Percentiles rank a stretch among this genome's conserved stretches.
These are phyloP conservation scores for Euphorbia corollata DNA, from an alignment of 441 rosid genomes.

Conservation along the genomic window DNA sequence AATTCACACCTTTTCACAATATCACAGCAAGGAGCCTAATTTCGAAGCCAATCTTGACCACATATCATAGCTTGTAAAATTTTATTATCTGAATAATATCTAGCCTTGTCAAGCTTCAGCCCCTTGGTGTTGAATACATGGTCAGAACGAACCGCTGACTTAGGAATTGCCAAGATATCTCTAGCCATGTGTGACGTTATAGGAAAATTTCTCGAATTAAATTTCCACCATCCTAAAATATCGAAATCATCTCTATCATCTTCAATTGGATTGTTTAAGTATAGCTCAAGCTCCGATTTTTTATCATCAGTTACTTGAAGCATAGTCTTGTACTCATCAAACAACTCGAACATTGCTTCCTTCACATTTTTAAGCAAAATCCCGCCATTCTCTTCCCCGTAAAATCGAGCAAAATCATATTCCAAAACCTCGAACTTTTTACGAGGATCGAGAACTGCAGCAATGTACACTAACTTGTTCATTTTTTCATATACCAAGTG, in stretches of 20 bases:
- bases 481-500: not conserved
- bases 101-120: not conserved
- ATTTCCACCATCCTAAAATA: not conserved
- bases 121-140: not conserved
- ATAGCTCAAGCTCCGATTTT: not conserved
- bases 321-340: not conserved
- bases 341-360: not conserved
- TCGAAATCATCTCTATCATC: not conserved
- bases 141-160: not conserved
- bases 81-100: not conserved
- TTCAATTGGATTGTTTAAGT: not conserved
- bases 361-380: not conserved
- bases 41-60: not conserved
- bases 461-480: conserved; percentile 1
- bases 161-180: conserved; percentile 4
- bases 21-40: not conserved
- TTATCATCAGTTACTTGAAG: not conserved
- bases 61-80: not conserved
- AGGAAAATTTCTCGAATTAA: not conserved
- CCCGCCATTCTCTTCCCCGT: not conserved
- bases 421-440: not conserved
- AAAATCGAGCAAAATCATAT: not conserved
- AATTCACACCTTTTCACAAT: not conserved
- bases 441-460: not conserved
- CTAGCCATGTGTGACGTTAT: not conserved